Percentiles rank a stretch among this genome's conserved stretches.
phyloP scores from a whole-genome alignment of 257 asterid genomes.

The Solanum pimpinellifolium region DNA sequence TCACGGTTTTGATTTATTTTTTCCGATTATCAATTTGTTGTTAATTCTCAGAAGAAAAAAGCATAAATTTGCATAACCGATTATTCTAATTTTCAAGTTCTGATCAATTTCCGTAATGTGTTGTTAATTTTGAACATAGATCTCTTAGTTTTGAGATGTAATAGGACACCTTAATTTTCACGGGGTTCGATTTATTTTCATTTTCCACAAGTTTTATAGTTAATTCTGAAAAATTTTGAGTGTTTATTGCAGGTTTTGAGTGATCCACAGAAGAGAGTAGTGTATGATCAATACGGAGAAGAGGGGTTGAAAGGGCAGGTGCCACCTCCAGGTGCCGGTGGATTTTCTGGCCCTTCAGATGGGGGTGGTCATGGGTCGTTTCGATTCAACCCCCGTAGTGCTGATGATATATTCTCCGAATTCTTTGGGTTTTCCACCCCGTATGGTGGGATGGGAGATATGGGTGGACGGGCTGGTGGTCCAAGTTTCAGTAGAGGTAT shows the following conservation, averaged over 20 bases:
- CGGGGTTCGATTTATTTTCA: neutral
- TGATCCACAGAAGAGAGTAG: constrained; percentile 54
- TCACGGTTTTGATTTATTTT: neutral
- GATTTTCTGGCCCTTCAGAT: constrained; percentile 20
- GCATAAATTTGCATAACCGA: neutral
- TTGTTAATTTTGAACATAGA: neutral
- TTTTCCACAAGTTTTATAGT: neutral
- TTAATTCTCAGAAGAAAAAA: neutral
- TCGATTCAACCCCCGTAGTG: constrained; percentile 49
- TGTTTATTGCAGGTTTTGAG: constrained; percentile 36
- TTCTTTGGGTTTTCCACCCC: constrained; percentile 41
- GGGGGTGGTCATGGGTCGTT: constrained; percentile 20
- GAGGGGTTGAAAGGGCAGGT: constrained; percentile 60
- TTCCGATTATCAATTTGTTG: neutral
- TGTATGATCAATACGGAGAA: constrained; percentile 62
- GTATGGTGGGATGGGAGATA: constrained; percentile 44
- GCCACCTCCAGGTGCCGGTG: constrained; percentile 42
- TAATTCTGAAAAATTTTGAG: neutral
- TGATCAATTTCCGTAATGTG: neutral
- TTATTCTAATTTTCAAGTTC: neutral
- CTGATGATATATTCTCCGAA: constrained; percentile 52
- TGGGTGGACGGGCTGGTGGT: constrained; percentile 35
- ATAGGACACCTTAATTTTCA: neutral
- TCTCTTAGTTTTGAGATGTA: neutral
- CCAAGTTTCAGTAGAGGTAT: constrained; percentile 20